A percentile compares a stretch with the other conserved stretches of the same genome.
Conservation (phyloP, 2,329 filamentous ascomycete species). For the Xenosphaeropsis pyriputrescens region DNA sequence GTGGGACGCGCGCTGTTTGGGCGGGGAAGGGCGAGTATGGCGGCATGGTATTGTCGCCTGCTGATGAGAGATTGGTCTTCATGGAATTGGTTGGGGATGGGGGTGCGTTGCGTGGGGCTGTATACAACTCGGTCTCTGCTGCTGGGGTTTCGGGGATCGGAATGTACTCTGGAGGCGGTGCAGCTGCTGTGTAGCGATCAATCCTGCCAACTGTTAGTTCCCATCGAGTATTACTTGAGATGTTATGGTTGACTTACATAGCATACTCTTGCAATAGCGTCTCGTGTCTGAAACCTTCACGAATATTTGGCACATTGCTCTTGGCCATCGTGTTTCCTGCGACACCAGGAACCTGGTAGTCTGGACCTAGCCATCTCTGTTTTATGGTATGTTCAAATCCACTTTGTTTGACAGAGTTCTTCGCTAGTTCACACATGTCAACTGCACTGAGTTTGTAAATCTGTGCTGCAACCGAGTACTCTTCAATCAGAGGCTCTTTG, state of each 20-base stretch:
- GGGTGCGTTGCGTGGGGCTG: constrained; percentile 7
- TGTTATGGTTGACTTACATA: constrained; percentile 46
- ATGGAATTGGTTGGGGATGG: constrained; percentile 18
- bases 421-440: constrained; percentile 96
- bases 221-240: constrained; percentile 4
- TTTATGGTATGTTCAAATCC: constrained; percentile 86
- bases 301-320: constrained; percentile 88
- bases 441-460: constrained; percentile 96
- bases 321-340: constrained; percentile 86
- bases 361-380: constrained; percentile 74
- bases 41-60: constrained; percentile 9
- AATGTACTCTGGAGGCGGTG: constrained; percentile 11
- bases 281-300: constrained; percentile 79
- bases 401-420: constrained; percentile 89
- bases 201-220: constrained; percentile 11
- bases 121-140: constrained; percentile 6
- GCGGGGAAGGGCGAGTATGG: constrained; percentile 16
- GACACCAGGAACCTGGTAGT: constrained; percentile 65
- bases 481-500: constrained; percentile 94
- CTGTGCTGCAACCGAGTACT: constrained; percentile 94
- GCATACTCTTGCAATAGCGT: constrained; percentile 72
- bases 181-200: constrained; percentile 16
- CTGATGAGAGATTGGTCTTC: constrained; percentile 17
- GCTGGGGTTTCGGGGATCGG: constrained; percentile 11
- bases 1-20: constrained; percentile 16